These are phyloP conservation scores for Leavenworthia alabamica DNA, from an alignment of 345 rosid species.

Conservation along the genomic window DNA sequence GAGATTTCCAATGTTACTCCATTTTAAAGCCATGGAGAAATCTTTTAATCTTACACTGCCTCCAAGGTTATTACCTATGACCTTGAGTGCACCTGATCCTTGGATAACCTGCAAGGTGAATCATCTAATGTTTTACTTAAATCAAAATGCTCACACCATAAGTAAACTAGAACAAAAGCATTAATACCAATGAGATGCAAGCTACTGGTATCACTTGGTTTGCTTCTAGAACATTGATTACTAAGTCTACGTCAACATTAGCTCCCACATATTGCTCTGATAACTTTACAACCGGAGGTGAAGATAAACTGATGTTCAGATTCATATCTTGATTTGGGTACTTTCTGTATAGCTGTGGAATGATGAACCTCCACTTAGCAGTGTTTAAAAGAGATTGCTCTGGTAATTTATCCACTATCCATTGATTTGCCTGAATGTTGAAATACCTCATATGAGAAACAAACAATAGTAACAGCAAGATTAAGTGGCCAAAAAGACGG, in stretches of 20 bases:
- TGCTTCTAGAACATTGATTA: conserved; percentile 65
- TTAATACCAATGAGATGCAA: conserved; percentile 74
- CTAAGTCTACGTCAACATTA: conserved; percentile 57
- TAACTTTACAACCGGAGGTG: conserved; percentile 68
- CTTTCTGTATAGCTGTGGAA: conserved; percentile 86
- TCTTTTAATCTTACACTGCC: conserved; percentile 66
- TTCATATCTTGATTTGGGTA: conserved; percentile 87
- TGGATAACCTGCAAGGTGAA: conserved; percentile 46
- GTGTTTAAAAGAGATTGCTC: conserved; percentile 86
- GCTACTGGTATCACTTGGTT: conserved; percentile 76
- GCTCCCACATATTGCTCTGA: conserved; percentile 63
- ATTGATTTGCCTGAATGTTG: conserved; percentile 67
- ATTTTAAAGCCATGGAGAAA: conserved; percentile 71
- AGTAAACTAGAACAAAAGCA: background rate
- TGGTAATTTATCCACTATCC: conserved; percentile 84
- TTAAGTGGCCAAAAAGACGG: background rate
- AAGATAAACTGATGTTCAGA: conserved; percentile 69
- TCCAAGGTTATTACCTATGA: conserved; percentile 70
- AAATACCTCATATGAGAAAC: conserved; percentile 5
- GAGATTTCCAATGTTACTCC: conserved; percentile 89
- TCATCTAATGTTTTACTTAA: background rate
- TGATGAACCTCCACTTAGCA: conserved; percentile 80
- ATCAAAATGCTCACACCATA: background rate
- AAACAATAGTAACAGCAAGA: background rate
- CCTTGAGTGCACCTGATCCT: conserved; percentile 63